Percentiles rank a stretch among this genome's conserved stretches.
These are phyloP conservation scores for Exophiala sp. DNA, from an alignment of 2,329 filamentous ascomycete genomes.

Conservation along the genomic window DNA sequence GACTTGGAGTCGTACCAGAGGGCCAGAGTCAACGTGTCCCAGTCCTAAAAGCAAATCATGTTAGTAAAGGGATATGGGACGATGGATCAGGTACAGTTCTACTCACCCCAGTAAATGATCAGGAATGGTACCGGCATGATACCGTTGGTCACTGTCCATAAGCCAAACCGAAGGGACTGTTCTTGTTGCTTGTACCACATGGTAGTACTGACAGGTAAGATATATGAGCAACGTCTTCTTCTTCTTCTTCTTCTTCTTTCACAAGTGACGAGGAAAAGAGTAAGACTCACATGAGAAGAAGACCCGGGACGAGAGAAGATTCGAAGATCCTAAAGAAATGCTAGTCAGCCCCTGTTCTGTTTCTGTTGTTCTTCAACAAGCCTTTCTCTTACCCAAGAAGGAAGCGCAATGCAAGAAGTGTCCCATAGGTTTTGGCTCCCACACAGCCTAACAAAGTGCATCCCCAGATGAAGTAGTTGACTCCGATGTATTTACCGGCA, in stretches of 20 bases:
- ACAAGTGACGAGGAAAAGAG: too few relatives aligned
- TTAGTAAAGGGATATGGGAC: too few relatives aligned
- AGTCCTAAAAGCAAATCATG: too few relatives aligned
- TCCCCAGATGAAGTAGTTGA: conserved; percentile 51
- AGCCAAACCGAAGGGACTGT: conserved; percentile 55
- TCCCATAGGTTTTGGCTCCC: conserved; percentile 49
- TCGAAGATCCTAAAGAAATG: too few relatives aligned
- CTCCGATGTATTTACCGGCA: conserved; percentile 44
- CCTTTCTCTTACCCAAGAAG: conserved; percentile 48
- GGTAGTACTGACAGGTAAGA: too few relatives aligned
- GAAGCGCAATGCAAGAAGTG: conserved; percentile 50
- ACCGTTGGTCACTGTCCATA: conserved; percentile 55
- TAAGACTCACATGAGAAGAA: not conserved
- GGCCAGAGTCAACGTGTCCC: conserved; percentile 6
- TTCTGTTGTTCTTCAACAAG: too few relatives aligned
- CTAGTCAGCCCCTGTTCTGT: too few relatives aligned
- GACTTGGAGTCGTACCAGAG: conserved; percentile 36
- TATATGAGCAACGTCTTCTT: too few relatives aligned
- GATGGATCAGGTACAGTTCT: too few relatives aligned
- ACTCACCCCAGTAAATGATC: conserved; percentile 37
- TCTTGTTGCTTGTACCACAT: conserved; percentile 51
- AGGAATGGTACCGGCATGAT: conserved; percentile 57
- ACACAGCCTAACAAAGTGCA: conserved; percentile 48
- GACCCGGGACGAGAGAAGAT: not conserved
- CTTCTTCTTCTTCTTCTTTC: too few relatives aligned